Base-by-base conservation (phyloP, 106 monocot species). In the Dendrobium catenatum region DNA sequence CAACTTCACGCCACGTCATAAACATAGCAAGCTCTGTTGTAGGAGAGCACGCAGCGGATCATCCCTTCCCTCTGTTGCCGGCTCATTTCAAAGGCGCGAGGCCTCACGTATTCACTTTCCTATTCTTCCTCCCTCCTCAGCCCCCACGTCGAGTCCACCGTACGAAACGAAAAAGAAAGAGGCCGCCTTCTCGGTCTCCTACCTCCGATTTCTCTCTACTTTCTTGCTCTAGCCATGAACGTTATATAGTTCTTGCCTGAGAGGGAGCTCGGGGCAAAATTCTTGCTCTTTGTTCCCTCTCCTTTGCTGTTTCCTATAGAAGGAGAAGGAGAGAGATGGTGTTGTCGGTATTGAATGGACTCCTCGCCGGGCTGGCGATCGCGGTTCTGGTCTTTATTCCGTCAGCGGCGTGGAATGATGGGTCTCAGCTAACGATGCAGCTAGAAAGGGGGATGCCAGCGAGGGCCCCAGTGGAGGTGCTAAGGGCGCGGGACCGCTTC, bases 371-470 rank as follows among this genome's bases (percentile, higher is more conserved):
- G 19, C 46, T 19, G 44, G 86, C 18, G 29, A 59, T 58, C 48
- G 47, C 49, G 2, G 19, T 76, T 11, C 26, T 47, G 22, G 2
- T 76, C 49, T 6, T 76, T 19, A 27, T 74, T 6, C 26, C 49
- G 26, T 48, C 48, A 42, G 77, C 20, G 56, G 80, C 40, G 0
- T 73, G 1, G 40, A 49, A 24, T 11, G 73, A 61, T 66, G 64
- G 41, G 18, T 86, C 81, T 46, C 86, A 86, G 79, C 70, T 73
- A 83, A 80, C 4, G 77, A 68, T 96, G 83, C 75, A 24, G 80
- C 89, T 97, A 74, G 97, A 97, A 83, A 83, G 94, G 78, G 82
- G 85, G 4, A 22, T 93, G 54, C 87, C 90, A 78, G 40, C 43
- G 55, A 85, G 83, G 66, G 83, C 85, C 37, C 76, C 17, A 15